Evolutionary conservation across 1,284 basidiomycete genomes (phyloP), one percentile per base, ranked within the genome.

Genomic region (Xanthoconium separans): DNA sequence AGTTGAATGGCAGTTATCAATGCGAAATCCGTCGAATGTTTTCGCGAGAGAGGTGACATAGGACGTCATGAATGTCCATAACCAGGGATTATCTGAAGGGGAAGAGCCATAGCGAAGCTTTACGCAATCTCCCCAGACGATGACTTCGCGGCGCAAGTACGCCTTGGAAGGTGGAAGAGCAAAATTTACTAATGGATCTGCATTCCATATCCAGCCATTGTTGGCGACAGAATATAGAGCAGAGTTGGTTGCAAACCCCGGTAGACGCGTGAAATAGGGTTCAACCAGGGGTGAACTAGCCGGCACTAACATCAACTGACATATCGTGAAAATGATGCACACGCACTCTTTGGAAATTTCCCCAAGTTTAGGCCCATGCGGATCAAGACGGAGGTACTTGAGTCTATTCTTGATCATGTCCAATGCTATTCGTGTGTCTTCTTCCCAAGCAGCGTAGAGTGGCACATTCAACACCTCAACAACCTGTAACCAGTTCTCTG

Each of bases 121-220:
- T 67, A 98, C 96, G 69, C 96, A 98, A 72, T 99, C 97, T 41
- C 88, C 87, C 96, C 96, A 99, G 18, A 89, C 93, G 62, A 99
- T 98, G 47, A 99, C 93, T 72, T 98, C 93, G 49, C 96, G 89
- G 30, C 94, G 87, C 45, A 98, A 81, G 71, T 99, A 99, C 1
- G 95, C 91, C 70, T 96, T 96, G n/a, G 95, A 98, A 1, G 91
- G 89, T 46, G 84, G 83, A n/a, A 93, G 83, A 10, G 95, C 96
- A 74, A 99, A 99, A 75, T 98, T 97, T 60, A 87, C 81, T 20
- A 99, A 80, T 0, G 96, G 96, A 70, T 99, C 89, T 2, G 96
- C 95, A 55, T 90, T 80, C 96, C 96, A 99, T 63, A 99, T 96
- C 96, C 96, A 99, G 8, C 96, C 96, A 65, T 99, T 99, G 74